These are phyloP conservation scores for Orbilia blumenaviensis DNA, from an alignment of 2,329 filamentous ascomycete genomes.

Conservation along the genomic window DNA sequence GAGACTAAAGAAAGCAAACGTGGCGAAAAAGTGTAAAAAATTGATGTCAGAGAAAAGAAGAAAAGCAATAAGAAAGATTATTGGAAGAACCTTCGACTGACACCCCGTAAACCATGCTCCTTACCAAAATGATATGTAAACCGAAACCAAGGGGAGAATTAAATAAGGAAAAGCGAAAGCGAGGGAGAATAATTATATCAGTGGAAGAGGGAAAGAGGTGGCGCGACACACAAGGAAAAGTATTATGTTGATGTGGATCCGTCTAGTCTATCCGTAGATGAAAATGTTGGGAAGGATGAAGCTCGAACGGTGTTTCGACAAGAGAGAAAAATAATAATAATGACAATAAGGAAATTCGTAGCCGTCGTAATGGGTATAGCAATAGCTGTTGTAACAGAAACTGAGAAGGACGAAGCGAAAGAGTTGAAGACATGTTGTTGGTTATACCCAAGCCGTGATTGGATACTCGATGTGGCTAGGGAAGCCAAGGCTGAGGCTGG, in stretches of 20 bases:
- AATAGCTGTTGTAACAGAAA: slow-evolving; percentile 11
- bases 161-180: slow-evolving; percentile 9
- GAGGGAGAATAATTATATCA: slow-evolving; percentile 18
- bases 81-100: slow-evolving; percentile 31
- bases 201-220: slow-evolving; percentile 4
- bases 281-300: slow-evolving; percentile 24
- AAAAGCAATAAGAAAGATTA: too few species aligned
- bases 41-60: neutral
- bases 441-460: slow-evolving; percentile 12
- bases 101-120: slow-evolving; percentile 49
- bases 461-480: slow-evolving; percentile 20
- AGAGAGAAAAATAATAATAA: slow-evolving; percentile 13
- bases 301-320: slow-evolving; percentile 6
- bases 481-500: slow-evolving; percentile 15
- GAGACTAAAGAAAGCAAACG: slow-evolving; percentile 1
- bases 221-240: slow-evolving; percentile 20
- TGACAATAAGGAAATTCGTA: slow-evolving; percentile 52
- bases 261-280: slow-evolving; percentile 49
- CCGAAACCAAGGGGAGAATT: slow-evolving; percentile 5
- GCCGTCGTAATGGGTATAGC: slow-evolving; percentile 46
- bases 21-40: slow-evolving; percentile 22
- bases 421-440: slow-evolving; percentile 10
- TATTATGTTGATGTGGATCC: slow-evolving; percentile 45
- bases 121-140: slow-evolving; percentile 29
- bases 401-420: slow-evolving; percentile 21